A percentile compares a stretch with the other conserved stretches of the same genome.
These are phyloP conservation scores for Arabidopsis hybrid DNA, from an alignment of 441 rosid species.

Conservation along the genomic window DNA sequence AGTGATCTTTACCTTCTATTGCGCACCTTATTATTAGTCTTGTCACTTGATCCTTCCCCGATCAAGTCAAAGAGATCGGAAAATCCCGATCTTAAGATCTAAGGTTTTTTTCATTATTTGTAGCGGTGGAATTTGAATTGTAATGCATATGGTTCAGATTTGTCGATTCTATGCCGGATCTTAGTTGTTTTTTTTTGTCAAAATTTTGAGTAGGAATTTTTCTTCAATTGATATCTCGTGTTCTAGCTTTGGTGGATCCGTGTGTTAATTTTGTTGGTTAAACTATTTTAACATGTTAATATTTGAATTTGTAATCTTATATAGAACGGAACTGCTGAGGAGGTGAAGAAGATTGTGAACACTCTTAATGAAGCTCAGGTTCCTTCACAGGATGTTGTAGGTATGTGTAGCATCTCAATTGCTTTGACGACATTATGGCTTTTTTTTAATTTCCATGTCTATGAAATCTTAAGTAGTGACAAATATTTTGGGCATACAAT, in stretches of 20 bases:
- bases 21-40: neutral
- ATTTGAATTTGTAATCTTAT: slow-evolving; percentile 13
- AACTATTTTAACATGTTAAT: neutral
- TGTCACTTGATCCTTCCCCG: neutral
- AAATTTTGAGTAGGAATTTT: neutral
- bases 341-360: slow-evolving; percentile 74
- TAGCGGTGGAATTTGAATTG: neutral
- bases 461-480: neutral
- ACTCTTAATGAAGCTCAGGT: slow-evolving; percentile 66
- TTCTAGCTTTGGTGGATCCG: slow-evolving; percentile 17
- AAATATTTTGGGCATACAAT: neutral
- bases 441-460: neutral
- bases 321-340: slow-evolving; percentile 75
- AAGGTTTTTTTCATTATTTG: neutral
- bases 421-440: neutral
- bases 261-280: neutral
- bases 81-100: neutral
- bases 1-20: slow-evolving; percentile 32
- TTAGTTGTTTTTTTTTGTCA: neutral
- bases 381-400: slow-evolving; percentile 69
- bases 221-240: neutral
- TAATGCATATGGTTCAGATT: slow-evolving; percentile 17
- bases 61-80: slow-evolving; percentile 21
- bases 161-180: slow-evolving; percentile 30
- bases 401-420: slow-evolving; percentile 44